Percentiles rank a stretch among this genome's conserved stretches.
Conservation (phyloP, 2,329 filamentous ascomycete genomes). For the Pseudocercospora cruenta region DNA sequence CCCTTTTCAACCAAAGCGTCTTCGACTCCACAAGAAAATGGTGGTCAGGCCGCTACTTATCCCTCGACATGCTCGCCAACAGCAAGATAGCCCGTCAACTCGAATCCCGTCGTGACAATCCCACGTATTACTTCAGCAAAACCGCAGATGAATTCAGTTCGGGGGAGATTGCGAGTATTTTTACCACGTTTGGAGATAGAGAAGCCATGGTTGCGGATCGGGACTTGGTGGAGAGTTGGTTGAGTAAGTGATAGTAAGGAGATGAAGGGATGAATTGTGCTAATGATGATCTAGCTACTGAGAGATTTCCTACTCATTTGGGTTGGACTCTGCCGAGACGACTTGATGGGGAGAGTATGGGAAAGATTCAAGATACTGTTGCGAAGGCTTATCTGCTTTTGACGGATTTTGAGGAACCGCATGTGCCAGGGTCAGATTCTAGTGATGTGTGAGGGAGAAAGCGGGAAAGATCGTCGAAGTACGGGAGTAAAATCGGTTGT, state of each 20-base stretch:
- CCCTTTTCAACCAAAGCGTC: slow-evolving; percentile 56
- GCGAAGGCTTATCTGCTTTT: no score
- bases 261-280: no score
- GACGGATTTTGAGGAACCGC: no score
- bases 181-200: slow-evolving; percentile 48
- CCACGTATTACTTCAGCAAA: slow-evolving; percentile 52
- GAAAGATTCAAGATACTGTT: no score
- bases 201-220: slow-evolving; percentile 45
- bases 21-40: slow-evolving; percentile 52
- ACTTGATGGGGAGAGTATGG: no score
- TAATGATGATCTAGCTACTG: no score
- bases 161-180: neutral
- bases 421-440: no score
- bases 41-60: slow-evolving; percentile 50
- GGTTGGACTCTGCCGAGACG: no score
- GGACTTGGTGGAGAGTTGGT: slow-evolving; percentile 50
- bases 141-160: slow-evolving; percentile 51
- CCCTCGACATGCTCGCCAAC: slow-evolving; percentile 49
- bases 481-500: no score
- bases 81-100: slow-evolving; percentile 51
- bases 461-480: no score
- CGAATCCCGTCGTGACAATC: slow-evolving; percentile 52
- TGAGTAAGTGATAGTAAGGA: slow-evolving; percentile 27
- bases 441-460: no score
- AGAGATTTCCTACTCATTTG: no score